These are phyloP conservation scores for Grigorovia jiainica DNA, from an alignment of 805 yeast species.

Conservation along the genomic window DNA sequence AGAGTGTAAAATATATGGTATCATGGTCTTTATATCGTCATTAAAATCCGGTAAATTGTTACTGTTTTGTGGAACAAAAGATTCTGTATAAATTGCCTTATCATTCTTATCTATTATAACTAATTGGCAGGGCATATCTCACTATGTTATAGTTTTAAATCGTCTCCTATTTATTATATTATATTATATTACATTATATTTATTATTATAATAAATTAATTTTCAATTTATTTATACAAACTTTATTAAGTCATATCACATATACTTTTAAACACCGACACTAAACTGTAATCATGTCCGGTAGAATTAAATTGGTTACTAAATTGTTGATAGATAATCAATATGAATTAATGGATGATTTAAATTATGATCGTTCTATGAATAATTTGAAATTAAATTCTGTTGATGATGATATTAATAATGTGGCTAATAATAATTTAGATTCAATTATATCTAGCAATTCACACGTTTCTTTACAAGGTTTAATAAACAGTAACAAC, in stretches of 20 bases:
- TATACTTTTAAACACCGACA: not conserved
- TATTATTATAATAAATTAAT: not conserved
- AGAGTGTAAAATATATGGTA: slow-evolving; percentile 79
- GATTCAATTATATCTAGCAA: not conserved
- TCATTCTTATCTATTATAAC: slow-evolving; percentile 83
- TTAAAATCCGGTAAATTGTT: slow-evolving; percentile 54
- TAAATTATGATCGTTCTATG: slow-evolving; percentile 15
- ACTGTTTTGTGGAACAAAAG: slow-evolving; percentile 45
- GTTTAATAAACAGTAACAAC: no score
- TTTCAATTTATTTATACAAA: no score
- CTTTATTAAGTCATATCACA: no score
- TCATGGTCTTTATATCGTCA: slow-evolving; percentile 47
- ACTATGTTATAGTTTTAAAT: not conserved
- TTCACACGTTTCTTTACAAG: not conserved
- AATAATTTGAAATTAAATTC: not conserved
- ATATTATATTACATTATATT: no score
- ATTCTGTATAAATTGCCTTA: slow-evolving; percentile 78
- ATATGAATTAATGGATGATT: slow-evolving; percentile 25
- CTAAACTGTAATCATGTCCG: not conserved
- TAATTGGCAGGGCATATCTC: slow-evolving; percentile 68
- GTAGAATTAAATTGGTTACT: slow-evolving; percentile 15
- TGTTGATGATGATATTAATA: not conserved
- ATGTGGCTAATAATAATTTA: not conserved
- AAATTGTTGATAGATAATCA: slow-evolving; percentile 21
- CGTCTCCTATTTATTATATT: no score